Conservation (phyloP, 768 basidiomycete species). For the Suillus variegatus region DNA sequence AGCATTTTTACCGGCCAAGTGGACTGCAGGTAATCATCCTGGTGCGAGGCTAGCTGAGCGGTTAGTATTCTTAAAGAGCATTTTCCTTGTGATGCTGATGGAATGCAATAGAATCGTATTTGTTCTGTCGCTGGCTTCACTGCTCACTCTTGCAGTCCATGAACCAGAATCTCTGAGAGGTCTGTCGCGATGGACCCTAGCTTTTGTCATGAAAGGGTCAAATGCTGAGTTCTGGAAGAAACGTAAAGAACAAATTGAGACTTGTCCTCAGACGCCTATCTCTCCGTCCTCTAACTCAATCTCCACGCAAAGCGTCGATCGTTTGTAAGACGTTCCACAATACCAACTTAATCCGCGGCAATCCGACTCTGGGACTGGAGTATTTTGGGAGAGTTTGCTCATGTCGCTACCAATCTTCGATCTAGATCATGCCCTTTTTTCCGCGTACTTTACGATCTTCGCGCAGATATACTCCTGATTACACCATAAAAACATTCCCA, state of each 20-base stretch:
- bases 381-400: background rate
- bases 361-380: background rate
- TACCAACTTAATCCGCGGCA: background rate
- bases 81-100: slow-evolving; percentile 13
- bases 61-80: slow-evolving; percentile 37
- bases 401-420: background rate
- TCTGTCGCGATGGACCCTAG: slow-evolving; percentile 69
- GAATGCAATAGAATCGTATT: slow-evolving; percentile 51
- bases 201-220: slow-evolving; percentile 65
- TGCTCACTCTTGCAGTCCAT: slow-evolving; percentile 65
- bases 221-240: slow-evolving; percentile 55
- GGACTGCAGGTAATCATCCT: slow-evolving; percentile 46
- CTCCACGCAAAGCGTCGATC: background rate
- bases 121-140: slow-evolving; percentile 60
- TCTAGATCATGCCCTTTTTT: background rate
- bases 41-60: slow-evolving; percentile 51
- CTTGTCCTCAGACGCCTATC: slow-evolving; percentile 13
- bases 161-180: slow-evolving; percentile 69
- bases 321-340: background rate
- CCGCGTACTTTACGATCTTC: background rate
- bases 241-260: slow-evolving; percentile 18
- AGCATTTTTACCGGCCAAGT: slow-evolving; percentile 57
- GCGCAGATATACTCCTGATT: background rate
- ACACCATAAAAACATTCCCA: background rate
- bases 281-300: slow-evolving; percentile 4